phyloP scores from a whole-genome alignment of 1,284 basidiomycete genomes.

The Ceratobasidium sp. region DNA sequence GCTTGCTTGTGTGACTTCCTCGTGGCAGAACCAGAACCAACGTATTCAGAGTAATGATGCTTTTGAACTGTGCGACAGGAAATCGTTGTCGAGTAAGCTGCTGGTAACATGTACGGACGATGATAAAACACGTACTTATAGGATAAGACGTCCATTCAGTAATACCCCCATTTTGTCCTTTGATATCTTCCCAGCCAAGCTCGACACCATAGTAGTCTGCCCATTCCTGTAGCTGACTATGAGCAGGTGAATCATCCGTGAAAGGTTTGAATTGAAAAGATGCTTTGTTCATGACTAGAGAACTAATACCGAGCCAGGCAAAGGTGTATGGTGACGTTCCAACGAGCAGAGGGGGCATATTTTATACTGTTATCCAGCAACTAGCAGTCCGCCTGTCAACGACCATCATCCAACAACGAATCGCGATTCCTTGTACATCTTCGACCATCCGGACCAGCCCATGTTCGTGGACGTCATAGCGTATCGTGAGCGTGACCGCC shows the following conservation, averaged over 20 bases:
- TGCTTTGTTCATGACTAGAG: background rate
- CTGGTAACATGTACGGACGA: background rate
- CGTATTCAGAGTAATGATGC: constrained; percentile 9
- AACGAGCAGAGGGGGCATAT: background rate
- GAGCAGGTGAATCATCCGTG: background rate
- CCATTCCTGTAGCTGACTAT: constrained; percentile 30
- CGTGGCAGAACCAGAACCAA: background rate
- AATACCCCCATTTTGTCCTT: background rate
- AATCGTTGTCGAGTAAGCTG: background rate
- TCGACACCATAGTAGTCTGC: background rate
- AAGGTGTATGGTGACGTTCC: background rate
- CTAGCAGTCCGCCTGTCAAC: background rate
- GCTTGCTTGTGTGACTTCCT: background rate
- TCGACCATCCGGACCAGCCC: background rate
- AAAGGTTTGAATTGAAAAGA: background rate
- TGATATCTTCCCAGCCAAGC: background rate
- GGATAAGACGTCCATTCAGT: constrained; percentile 7
- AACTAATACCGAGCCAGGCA: background rate
- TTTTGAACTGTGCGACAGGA: constrained; percentile 18
- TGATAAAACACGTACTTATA: constrained; percentile 18
- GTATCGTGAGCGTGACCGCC: no score
- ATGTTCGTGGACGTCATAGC: background rate
- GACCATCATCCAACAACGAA: background rate
- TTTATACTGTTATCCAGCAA: background rate
- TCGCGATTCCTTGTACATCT: background rate